These are phyloP conservation scores for Aureobasidium melanogenum DNA, from an alignment of 2,329 filamentous ascomycete species.

Conservation along the genomic window DNA sequence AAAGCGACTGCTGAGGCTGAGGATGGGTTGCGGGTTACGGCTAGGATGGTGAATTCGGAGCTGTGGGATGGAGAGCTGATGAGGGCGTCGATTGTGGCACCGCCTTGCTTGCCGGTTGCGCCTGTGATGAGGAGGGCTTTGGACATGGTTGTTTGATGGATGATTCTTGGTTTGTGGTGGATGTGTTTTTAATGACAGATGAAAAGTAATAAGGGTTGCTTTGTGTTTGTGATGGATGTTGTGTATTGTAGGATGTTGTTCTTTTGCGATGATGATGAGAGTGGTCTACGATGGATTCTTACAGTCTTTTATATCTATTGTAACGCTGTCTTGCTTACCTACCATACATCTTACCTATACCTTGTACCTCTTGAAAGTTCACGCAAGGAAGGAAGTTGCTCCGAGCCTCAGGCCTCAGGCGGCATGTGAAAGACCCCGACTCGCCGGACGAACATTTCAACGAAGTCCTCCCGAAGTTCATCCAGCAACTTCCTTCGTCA, in stretches of 20 bases:
- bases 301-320: background rate
- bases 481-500: background rate
- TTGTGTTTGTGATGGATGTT: background rate
- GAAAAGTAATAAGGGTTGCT: background rate
- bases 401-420: background rate
- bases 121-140: conserved; percentile 34
- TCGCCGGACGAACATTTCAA: background rate
- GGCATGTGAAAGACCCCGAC: background rate
- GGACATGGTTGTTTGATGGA: background rate
- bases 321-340: background rate
- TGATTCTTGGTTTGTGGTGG: background rate
- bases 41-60: conserved; percentile 44
- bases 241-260: background rate
- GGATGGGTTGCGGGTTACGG: conserved; percentile 50
- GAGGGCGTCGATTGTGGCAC: conserved; percentile 35
- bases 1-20: conserved; percentile 45
- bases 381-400: background rate
- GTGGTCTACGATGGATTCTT: background rate
- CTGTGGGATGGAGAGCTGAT: conserved; percentile 24
- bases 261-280: background rate
- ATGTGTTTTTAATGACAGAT: background rate
- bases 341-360: background rate
- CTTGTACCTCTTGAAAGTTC: background rate
- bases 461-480: background rate
- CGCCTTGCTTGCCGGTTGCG: conserved; percentile 40